Evolutionary conservation across 148 eudicot species (phyloP).

Genomic region (Fagopyrum homotropicum): DNA sequence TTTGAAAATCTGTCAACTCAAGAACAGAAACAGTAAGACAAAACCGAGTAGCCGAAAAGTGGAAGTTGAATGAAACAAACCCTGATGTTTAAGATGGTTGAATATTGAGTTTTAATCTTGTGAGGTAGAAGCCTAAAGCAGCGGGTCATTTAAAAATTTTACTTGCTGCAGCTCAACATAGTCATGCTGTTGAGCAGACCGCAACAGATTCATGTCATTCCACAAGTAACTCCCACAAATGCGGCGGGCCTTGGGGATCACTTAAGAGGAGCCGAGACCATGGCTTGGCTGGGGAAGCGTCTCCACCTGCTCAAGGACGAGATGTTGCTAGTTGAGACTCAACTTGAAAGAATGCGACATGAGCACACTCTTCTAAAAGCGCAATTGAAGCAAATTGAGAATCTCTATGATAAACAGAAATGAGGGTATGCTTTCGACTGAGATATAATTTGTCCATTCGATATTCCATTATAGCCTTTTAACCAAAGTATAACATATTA

Average conservation of each 20-base stretch:
- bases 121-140: background rate
- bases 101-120: background rate
- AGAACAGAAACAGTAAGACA: too few species aligned
- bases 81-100: background rate
- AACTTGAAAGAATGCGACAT: constrained; percentile 65
- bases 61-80: too few species aligned
- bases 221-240: constrained; percentile 27
- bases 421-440: background rate
- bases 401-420: constrained; percentile 20
- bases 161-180: constrained; percentile 62
- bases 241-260: constrained; percentile 15
- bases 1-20: too few species aligned
- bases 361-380: constrained; percentile 54
- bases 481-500: background rate
- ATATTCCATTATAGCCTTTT: background rate
- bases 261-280: constrained; percentile 36
- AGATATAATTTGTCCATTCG: too few species aligned
- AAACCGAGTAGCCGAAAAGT: too few species aligned
- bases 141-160: background rate
- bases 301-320: constrained; percentile 72
- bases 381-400: constrained; percentile 48
- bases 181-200: constrained; percentile 69
- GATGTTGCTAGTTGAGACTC: constrained; percentile 59
- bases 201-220: constrained; percentile 52
- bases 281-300: constrained; percentile 63